Evolutionary conservation across 192 early-diverging fungal species (phyloP).

Genomic region (Hyaloraphidium curvatum): DNA sequence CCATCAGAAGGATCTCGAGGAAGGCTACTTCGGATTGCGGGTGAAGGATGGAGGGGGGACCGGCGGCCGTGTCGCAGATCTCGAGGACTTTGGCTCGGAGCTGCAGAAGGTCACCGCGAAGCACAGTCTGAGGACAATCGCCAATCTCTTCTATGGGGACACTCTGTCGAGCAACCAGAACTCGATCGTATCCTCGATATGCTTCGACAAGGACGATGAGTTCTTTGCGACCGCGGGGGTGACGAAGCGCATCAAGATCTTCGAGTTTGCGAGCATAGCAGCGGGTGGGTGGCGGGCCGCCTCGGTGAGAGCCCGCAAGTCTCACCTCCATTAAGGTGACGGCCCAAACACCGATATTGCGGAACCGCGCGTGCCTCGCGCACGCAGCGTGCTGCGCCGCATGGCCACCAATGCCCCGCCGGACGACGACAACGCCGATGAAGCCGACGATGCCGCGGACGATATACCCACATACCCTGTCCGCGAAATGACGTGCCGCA

Average conservation of each 20-base stretch:
- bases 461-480: conserved; percentile 38
- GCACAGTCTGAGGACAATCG: conserved; percentile 49
- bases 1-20: conserved; percentile 50
- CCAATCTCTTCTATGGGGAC: conserved; percentile 64
- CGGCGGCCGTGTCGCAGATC: conserved; percentile 6
- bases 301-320: no score
- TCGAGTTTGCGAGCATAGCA: conserved; percentile 39
- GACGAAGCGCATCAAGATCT: conserved; percentile 81
- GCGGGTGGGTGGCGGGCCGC: no score
- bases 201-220: conserved; percentile 86
- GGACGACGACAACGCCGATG: neutral
- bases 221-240: conserved; percentile 89
- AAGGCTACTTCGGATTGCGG: conserved; percentile 50
- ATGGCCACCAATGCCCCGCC: no score
- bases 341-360: no score
- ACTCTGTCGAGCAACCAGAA: conserved; percentile 29
- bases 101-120: conserved; percentile 47
- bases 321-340: no score
- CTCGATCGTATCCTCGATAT: conserved; percentile 79
- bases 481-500: conserved; percentile 49
- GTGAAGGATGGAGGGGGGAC: conserved; percentile 17
- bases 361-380: no score
- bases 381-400: no score
- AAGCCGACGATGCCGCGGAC: conserved; percentile 7
- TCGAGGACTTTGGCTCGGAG: conserved; percentile 34